Evolutionary conservation across 495 filamentous ascomycete species (phyloP), one percentile per base, ranked within the genome.

Genomic region (Staphylotrichum longicolle): DNA sequence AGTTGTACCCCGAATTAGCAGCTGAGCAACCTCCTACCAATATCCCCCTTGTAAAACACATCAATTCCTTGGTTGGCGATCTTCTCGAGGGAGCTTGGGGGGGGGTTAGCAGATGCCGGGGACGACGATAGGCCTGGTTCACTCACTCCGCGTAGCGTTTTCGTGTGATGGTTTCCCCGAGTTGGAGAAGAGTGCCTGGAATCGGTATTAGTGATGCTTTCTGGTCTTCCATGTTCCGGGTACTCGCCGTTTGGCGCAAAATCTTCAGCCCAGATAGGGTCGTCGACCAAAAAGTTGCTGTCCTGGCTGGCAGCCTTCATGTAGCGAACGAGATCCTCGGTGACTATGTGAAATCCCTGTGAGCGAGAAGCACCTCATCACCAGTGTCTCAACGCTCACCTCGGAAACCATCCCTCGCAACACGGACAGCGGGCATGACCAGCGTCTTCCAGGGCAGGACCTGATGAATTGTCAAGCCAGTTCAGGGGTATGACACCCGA

Each of bases 201-300:
- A 27, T 4, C 11, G 4, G 1, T 12, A 35, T 62, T 32, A 63
- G 49, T 12, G 8, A 39, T 27, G 30, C 12, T 7, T 4, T 9
- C 10, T 45, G 30, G 15, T 3, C 14, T 34, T 3, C 20, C 5
- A 7, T 11, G 3, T 5, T 7, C 20, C 20, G n/a, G 4, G 3
- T 7, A 55, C 9, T 80, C 59, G 75, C 80, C 80, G 56, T 93
- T 86, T 0, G 93, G 93, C 12, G 92, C 91, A 72, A 96, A 97
- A 63, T 97, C 93, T 27, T 88, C 68, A 4, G 91, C 90, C 87
- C 90, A 96, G 1, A 82, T 80, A 0, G 89, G 88, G 59, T 96
- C 82, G 0, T 86, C 77, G 0, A 83, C 77, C 0, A 96, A 72
- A 63, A 96, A 95, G 57, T 90, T 78, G 41, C 70, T 67, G 1